These are phyloP conservation scores for Leccinum ochraceum DNA, from an alignment of 768 basidiomycete species.

Conservation along the genomic window DNA sequence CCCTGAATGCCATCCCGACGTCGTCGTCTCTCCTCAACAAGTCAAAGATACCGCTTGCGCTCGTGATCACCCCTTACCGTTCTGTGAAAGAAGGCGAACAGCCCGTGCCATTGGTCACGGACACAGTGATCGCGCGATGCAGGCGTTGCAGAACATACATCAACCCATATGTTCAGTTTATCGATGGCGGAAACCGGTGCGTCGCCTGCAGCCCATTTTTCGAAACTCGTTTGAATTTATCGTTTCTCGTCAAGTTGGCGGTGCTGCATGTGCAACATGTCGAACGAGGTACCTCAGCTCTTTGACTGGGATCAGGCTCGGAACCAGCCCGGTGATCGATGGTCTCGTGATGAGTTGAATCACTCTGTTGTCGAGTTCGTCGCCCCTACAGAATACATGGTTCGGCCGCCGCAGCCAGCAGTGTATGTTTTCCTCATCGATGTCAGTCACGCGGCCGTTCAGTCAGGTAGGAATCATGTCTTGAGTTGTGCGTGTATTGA, in stretches of 20 bases:
- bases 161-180: constrained; percentile 96
- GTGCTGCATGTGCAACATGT: constrained; percentile 98
- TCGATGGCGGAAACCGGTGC: constrained; percentile 93
- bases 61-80: constrained; percentile 90
- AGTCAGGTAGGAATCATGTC: constrained; percentile 63
- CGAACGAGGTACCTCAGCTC: constrained; percentile 96
- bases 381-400: constrained; percentile 99
- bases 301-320: constrained; percentile 97
- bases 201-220: constrained; percentile 19
- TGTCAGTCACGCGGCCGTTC: constrained; percentile 88
- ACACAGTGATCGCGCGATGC: constrained; percentile 95
- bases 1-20: constrained; percentile 91
- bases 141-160: constrained; percentile 96
- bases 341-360: constrained; percentile 92
- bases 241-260: constrained; percentile 66
- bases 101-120: constrained; percentile 85
- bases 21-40: constrained; percentile 86
- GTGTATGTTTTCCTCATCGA: constrained; percentile 98
- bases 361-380: constrained; percentile 95
- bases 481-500: background rate
- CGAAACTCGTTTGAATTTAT: constrained; percentile 4
- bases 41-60: constrained; percentile 85
- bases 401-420: constrained; percentile 95
- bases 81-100: constrained; percentile 81
- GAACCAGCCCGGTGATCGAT: constrained; percentile 94